Evolutionary conservation across 352 stramenopile species (phyloP).

Genomic region (Phytophthora pistaciae): DNA sequence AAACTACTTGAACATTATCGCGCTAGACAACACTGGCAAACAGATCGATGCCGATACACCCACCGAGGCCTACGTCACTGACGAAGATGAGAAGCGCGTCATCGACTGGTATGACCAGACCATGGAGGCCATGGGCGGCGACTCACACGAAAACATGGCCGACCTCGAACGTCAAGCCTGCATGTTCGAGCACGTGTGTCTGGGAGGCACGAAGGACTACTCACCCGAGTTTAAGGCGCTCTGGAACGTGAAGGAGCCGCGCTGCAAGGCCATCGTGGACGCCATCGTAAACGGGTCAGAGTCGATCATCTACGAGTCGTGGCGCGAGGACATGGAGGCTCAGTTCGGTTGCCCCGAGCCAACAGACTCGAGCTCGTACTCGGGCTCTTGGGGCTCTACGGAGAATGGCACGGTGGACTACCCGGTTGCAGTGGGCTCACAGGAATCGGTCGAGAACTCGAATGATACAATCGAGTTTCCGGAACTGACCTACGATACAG

Average conservation of each 20-base stretch:
- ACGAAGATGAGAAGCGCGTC: conserved; percentile 45
- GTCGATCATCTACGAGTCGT: conserved; percentile 41
- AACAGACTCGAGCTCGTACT: conserved; percentile 15
- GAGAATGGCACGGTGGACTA: not conserved
- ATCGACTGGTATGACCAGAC: conserved; percentile 60
- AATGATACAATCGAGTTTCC: conserved; percentile 37
- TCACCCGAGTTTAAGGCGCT: conserved; percentile 52
- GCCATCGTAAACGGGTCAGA: conserved; percentile 43
- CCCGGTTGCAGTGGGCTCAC: not conserved
- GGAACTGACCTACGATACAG: not conserved
- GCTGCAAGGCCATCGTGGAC: conserved; percentile 62
- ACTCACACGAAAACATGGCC: conserved; percentile 44
- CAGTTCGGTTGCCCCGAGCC: conserved; percentile 53
- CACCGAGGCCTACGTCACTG: conserved; percentile 29
- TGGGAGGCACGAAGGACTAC: conserved; percentile 60
- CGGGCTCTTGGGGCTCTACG: not conserved
- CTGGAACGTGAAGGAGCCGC: conserved; percentile 48
- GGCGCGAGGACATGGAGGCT: conserved; percentile 46
- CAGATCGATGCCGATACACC: conserved; percentile 10
- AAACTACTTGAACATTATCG: conserved; percentile 24
- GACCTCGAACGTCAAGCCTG: conserved; percentile 69
- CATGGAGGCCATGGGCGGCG: conserved; percentile 41
- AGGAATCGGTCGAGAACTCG: conserved; percentile 8
- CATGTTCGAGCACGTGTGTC: conserved; percentile 64
- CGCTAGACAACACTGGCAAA: conserved; percentile 23